A percentile compares a stretch with the other conserved stretches of the same genome.
Conservation (phyloP, 352 stramenopile species). For the Phytophthora aleatoria region DNA sequence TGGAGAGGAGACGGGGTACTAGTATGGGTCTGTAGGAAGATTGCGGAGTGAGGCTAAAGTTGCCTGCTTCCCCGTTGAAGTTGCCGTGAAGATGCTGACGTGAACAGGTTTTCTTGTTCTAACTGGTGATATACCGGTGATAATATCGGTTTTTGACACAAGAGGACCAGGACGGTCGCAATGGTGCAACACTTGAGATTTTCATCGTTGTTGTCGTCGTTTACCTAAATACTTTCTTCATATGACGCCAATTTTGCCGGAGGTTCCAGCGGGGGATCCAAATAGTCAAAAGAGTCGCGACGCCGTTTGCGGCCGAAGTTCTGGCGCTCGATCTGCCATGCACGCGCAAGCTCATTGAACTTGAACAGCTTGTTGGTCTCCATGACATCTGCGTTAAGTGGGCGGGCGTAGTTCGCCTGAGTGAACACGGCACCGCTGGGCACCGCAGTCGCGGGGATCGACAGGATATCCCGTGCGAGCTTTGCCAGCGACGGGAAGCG, state of each 20-base stretch:
- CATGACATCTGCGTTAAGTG: slow-evolving; percentile 55
- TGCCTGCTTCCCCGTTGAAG: slow-evolving; percentile 12
- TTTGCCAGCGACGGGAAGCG: slow-evolving; percentile 74
- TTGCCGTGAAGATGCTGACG: slow-evolving; percentile 28
- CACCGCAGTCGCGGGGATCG: slow-evolving; percentile 72
- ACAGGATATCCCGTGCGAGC: slow-evolving; percentile 76
- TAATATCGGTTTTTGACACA: not conserved
- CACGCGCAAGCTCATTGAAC: slow-evolving; percentile 71
- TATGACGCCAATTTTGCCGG: slow-evolving; percentile 70
- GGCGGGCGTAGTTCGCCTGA: slow-evolving; percentile 60
- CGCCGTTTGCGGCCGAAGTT: slow-evolving; percentile 78
- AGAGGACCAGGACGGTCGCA: not conserved
- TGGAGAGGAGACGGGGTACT: slow-evolving; percentile 10
- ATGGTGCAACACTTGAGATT: slow-evolving; percentile 26
- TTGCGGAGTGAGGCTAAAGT: slow-evolving; percentile 28
- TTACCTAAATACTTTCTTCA: slow-evolving; percentile 90
- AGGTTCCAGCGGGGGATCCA: slow-evolving; percentile 60
- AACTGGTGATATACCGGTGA: not conserved
- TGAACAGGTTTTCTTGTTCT: slow-evolving; percentile 11
- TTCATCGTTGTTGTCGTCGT: slow-evolving; percentile 38
- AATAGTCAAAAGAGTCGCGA: slow-evolving; percentile 80
- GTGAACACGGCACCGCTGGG: slow-evolving; percentile 76
- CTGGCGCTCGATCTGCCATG: slow-evolving; percentile 81
- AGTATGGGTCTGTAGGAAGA: slow-evolving; percentile 9
- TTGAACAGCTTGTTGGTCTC: slow-evolving; percentile 82